A percentile compares a stretch with the other conserved stretches of the same genome.
Conservation (phyloP, 164 flowering plant genomes). For the Saururus chinensis region DNA sequence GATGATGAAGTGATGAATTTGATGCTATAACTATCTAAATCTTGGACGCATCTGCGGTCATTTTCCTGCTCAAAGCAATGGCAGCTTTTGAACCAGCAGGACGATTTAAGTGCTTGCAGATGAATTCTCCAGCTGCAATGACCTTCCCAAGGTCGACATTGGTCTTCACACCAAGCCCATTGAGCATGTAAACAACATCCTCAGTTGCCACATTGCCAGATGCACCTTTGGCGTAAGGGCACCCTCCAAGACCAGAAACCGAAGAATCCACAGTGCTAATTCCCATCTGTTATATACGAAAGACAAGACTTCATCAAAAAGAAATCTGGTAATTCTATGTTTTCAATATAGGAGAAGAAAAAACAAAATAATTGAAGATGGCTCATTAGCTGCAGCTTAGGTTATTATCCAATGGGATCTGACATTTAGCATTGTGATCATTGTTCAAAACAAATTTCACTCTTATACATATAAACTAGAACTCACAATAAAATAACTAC, state of each 20-base stretch:
- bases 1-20: background rate
- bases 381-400: background rate
- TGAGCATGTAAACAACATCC: constrained; percentile 91
- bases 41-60: constrained; percentile 55
- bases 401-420: background rate
- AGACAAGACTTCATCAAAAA: background rate
- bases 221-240: constrained; percentile 99
- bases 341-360: too few species aligned
- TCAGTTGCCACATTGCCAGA: constrained; percentile 97
- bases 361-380: background rate
- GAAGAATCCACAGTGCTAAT: constrained; percentile 79
- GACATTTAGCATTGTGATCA: too few species aligned
- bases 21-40: constrained; percentile 17
- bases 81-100: constrained; percentile 82
- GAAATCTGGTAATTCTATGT: too few species aligned
- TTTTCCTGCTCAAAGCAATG: constrained; percentile 52
- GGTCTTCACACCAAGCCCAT: constrained; percentile 81
- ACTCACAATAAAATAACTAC: too few species aligned
- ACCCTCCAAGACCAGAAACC: constrained; percentile 93
- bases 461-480: too few species aligned
- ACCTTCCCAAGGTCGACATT: constrained; percentile 84
- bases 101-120: constrained; percentile 66
- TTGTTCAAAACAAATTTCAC: too few species aligned
- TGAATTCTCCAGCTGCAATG: constrained; percentile 75
- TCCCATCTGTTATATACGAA: constrained; percentile 63